Conservation (phyloP, 1,284 basidiomycete species). For the Exsudoporus floridanus region DNA sequence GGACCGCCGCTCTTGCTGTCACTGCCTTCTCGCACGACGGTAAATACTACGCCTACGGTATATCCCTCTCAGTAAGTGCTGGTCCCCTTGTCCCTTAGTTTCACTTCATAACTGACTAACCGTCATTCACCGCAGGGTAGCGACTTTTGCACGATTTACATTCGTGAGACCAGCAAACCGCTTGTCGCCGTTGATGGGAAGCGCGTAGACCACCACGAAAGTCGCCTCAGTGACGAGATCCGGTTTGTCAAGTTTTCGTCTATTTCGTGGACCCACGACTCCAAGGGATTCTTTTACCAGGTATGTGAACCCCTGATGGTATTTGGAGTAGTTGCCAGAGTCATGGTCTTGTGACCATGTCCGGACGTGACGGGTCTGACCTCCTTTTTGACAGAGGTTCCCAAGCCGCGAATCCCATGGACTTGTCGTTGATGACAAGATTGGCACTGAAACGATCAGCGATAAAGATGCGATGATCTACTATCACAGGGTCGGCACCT, state of each 20-base stretch:
- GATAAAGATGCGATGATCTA: constrained; percentile 73
- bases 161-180: constrained; percentile 62
- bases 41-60: constrained; percentile 72
- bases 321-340: background rate
- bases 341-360: background rate
- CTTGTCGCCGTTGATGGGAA: constrained; percentile 45
- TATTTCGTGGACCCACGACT: constrained; percentile 74
- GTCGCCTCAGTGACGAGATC: constrained; percentile 63
- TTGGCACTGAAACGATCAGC: constrained; percentile 61
- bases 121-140: constrained; percentile 52
- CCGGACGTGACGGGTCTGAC: constrained; percentile 4
- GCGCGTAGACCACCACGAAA: constrained; percentile 45
- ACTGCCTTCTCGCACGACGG: constrained; percentile 66
- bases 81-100: constrained; percentile 1
- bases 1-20: constrained; percentile 63
- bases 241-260: constrained; percentile 75
- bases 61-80: constrained; percentile 62
- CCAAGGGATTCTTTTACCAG: constrained; percentile 82
- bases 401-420: constrained; percentile 54
- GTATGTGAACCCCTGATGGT: constrained; percentile 35
- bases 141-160: constrained; percentile 70
- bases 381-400: constrained; percentile 44
- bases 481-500: constrained; percentile 70
- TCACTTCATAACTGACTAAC: constrained; percentile 9
- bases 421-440: constrained; percentile 49